Evolutionary conservation across 78 protist species (phyloP).

Genomic region (Isochrysis galbana): DNA sequence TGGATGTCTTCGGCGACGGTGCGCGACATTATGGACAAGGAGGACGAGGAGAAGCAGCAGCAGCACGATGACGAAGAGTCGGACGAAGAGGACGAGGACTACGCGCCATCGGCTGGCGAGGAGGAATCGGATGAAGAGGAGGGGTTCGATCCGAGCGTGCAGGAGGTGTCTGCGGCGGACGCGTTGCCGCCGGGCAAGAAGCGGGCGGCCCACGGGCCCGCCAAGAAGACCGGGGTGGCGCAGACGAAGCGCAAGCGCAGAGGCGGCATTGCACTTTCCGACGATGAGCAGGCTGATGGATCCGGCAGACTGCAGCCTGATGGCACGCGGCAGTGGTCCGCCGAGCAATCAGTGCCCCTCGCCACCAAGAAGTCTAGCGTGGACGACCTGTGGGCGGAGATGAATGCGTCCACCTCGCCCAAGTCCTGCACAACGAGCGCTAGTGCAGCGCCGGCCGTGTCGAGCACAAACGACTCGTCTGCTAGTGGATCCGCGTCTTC

Average conservation of each 20-base stretch:
- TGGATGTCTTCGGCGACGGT: background rate
- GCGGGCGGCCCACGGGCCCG: background rate
- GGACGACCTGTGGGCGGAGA: background rate
- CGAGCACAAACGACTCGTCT: no score
- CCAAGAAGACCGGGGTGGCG: background rate
- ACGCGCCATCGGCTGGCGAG: background rate
- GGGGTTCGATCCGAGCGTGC: background rate
- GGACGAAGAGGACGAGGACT: background rate
- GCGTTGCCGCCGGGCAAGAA: background rate
- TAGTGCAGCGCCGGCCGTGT: no score
- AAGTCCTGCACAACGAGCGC: background rate
- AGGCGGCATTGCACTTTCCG: background rate
- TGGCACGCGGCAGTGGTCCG: no score
- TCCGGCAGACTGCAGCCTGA: background rate
- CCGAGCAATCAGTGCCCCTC: no score
- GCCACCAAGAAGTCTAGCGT: background rate
- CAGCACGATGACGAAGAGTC: background rate
- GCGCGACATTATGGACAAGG: background rate
- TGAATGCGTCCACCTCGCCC: background rate
- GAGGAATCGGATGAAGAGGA: background rate
- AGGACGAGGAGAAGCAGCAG: background rate
- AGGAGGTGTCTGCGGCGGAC: background rate
- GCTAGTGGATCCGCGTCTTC: no score
- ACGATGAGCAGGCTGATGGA: background rate
- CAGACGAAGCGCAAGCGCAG: no score